Percentiles rank a stretch among this genome's conserved stretches.
Conservation (phyloP, 2,329 filamentous ascomycete species). For the Sodiomyces alkalinus region DNA sequence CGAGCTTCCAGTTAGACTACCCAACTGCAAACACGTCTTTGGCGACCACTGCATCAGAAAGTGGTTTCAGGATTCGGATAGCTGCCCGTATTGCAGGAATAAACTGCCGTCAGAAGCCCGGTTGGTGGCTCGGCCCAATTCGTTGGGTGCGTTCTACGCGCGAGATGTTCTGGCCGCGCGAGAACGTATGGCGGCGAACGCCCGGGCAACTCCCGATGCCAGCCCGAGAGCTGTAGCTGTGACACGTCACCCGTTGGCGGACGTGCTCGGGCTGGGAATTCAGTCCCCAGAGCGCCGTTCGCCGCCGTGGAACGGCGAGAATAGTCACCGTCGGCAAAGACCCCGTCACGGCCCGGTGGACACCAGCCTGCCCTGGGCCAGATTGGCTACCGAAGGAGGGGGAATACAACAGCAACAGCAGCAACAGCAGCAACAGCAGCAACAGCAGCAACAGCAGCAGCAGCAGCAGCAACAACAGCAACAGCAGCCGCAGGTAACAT, state of each 20-base stretch:
- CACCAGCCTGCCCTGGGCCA: too few relatives aligned
- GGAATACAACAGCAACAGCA: neutral
- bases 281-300: conserved; percentile 1
- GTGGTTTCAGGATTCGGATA: conserved; percentile 48
- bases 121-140: conserved; percentile 1
- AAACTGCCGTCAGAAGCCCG: conserved; percentile 37
- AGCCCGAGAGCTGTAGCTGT: too few relatives aligned
- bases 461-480: neutral
- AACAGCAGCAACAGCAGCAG: neutral
- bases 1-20: conserved; percentile 41
- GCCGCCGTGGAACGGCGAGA: conserved; percentile 1
- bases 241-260: too few relatives aligned
- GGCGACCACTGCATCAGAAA: conserved; percentile 50
- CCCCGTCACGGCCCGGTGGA: neutral
- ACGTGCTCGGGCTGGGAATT: too few relatives aligned
- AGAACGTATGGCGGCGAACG: too few relatives aligned
- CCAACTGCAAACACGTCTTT: conserved; percentile 49
- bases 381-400: too few relatives aligned
- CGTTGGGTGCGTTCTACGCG: too few relatives aligned
- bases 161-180: too few relatives aligned
- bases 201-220: too few relatives aligned
- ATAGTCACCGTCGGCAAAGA: conserved; percentile 1
- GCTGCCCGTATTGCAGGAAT: conserved; percentile 48
- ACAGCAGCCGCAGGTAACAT: neutral
- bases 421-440: neutral